Conservation (phyloP, 108 stramenopile species). For the Skeletonema costatum region DNA sequence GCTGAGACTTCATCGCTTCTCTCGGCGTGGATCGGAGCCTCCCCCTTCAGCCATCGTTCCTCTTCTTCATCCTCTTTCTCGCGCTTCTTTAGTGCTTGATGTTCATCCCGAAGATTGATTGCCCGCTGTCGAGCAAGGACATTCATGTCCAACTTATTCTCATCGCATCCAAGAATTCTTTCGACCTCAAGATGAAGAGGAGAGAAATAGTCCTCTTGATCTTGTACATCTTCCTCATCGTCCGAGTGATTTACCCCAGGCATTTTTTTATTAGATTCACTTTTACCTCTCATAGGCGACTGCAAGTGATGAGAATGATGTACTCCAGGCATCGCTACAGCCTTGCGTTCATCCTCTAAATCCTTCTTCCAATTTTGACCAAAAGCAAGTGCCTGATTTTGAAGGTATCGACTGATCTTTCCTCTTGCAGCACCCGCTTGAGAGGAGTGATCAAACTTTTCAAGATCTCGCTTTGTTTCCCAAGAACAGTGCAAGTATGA, state of each 20-base stretch:
- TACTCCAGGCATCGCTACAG: constrained; percentile 35
- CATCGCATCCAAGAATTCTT: constrained; percentile 83
- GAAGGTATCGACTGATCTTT: constrained; percentile 76
- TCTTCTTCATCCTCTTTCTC: constrained; percentile 62
- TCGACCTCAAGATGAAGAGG: constrained; percentile 72
- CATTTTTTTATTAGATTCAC: constrained; percentile 2
- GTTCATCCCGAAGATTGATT: constrained; percentile 54
- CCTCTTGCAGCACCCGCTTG: constrained; percentile 68
- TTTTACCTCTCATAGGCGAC: neutral
- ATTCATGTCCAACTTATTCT: constrained; percentile 79
- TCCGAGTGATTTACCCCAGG: constrained; percentile 5
- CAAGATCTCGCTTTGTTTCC: constrained; percentile 76
- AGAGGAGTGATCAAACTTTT: constrained; percentile 65
- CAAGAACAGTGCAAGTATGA: constrained; percentile 82
- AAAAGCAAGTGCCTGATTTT: constrained; percentile 62
- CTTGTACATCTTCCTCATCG: constrained; percentile 33
- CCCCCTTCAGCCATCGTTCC: constrained; percentile 48
- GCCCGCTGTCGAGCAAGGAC: constrained; percentile 82
- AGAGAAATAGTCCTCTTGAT: constrained; percentile 72
- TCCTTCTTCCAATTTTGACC: constrained; percentile 77
- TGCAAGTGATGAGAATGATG: constrained; percentile 57
- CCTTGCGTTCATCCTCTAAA: constrained; percentile 60
- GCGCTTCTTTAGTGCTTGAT: constrained; percentile 42
- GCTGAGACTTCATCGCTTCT: neutral
- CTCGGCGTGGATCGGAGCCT: neutral